These are phyloP conservation scores for Glycine tomentella DNA, from an alignment of 306 rosid species.

Conservation along the genomic window DNA sequence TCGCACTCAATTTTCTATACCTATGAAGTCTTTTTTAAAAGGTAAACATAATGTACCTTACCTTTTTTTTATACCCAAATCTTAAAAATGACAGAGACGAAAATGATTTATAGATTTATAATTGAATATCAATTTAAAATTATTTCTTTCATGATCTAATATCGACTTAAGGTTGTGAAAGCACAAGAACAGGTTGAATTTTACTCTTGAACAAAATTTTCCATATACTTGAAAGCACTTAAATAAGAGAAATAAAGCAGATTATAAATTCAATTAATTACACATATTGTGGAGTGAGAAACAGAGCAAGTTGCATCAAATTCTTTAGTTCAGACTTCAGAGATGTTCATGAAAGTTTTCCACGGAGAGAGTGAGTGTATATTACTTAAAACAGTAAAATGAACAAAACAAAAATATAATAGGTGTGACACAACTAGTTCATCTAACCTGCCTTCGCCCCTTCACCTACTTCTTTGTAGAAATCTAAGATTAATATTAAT, in stretches of 20 bases:
- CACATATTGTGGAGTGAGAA: background rate
- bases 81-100: background rate
- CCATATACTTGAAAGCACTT: too few relatives aligned
- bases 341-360: slow-evolving; percentile 6
- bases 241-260: background rate
- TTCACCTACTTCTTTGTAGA: background rate
- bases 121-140: background rate
- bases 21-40: background rate
- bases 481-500: background rate
- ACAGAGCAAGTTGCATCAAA: background rate
- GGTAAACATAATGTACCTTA: background rate
- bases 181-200: background rate
- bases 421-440: background rate
- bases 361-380: background rate
- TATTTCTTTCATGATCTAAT: background rate
- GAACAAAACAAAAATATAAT: background rate
- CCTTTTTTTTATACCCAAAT: background rate
- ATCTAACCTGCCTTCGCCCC: background rate
- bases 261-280: slow-evolving; percentile 1
- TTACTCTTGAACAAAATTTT: background rate
- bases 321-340: background rate
- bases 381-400: background rate
- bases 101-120: background rate
- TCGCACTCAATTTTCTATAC: background rate
- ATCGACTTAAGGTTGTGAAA: background rate